Evolutionary conservation across 2,329 filamentous ascomycete species (phyloP).

Genomic region (Aspergillus flavus): DNA sequence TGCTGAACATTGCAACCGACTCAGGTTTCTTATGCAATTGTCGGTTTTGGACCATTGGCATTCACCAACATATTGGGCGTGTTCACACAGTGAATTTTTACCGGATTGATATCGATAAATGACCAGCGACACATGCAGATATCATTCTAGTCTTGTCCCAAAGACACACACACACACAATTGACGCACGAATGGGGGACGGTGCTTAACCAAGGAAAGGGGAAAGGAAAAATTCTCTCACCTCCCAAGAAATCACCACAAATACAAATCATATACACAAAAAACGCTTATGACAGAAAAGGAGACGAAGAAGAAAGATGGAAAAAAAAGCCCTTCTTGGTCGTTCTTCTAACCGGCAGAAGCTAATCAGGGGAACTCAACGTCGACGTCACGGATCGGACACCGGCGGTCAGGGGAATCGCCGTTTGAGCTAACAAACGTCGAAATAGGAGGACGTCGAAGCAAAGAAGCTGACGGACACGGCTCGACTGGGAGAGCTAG

Average conservation of each 20-base stretch:
- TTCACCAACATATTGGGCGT: conserved; percentile 9
- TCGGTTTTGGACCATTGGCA: conserved; percentile 14
- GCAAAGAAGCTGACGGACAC: conserved; percentile 39
- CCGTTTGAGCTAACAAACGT: conserved; percentile 46
- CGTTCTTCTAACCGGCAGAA: conserved; percentile 44
- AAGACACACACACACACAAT: not conserved
- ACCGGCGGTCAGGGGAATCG: conserved; percentile 34
- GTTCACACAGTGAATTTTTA: conserved; percentile 11
- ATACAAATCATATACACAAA: conserved; percentile 29
- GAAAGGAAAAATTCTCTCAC: conserved; percentile 23
- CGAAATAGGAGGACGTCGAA: conserved; percentile 38
- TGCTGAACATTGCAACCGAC: conserved; percentile 11
- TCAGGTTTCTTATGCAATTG: conserved; percentile 12
- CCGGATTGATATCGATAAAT: not conserved
- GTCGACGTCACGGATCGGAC: conserved; percentile 36
- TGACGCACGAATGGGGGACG: not conserved
- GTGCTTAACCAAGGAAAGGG: conserved; percentile 6
- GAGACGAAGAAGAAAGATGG: conserved; percentile 26
- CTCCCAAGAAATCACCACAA: conserved; percentile 27
- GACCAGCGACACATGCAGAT: not conserved
- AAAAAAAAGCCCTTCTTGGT: conserved; percentile 31
- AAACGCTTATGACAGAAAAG: conserved; percentile 24
- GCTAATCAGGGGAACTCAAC: conserved; percentile 37
- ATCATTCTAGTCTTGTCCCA: not conserved
- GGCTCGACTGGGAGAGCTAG: conserved; percentile 42